Percentiles rank a stretch among this genome's conserved stretches.
These are phyloP conservation scores for Candida neerlandica DNA, from an alignment of 1,139 yeast species.

Conservation along the genomic window DNA sequence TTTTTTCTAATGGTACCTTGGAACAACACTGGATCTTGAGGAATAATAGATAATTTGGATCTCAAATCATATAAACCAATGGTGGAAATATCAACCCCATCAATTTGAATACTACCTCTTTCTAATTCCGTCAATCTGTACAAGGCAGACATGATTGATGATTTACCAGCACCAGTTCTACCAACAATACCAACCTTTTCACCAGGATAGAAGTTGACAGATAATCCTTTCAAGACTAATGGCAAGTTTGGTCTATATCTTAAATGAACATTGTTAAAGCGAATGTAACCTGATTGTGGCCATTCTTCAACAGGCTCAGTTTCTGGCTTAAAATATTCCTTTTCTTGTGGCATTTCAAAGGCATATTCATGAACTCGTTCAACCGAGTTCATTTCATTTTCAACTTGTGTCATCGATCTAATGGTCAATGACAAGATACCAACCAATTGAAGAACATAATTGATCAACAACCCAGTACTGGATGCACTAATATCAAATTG, in stretches of 20 bases:
- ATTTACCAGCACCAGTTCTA: slow-evolving; percentile 91
- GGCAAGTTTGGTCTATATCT: slow-evolving; percentile 88
- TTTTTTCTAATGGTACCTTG: slow-evolving; percentile 66
- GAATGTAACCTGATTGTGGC: slow-evolving; percentile 84
- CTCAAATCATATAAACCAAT: slow-evolving; percentile 62
- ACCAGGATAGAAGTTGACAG: slow-evolving; percentile 74
- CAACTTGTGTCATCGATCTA: slow-evolving; percentile 49
- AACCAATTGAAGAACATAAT: slow-evolving; percentile 47
- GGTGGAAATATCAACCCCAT: slow-evolving; percentile 70
- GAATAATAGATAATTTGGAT: slow-evolving; percentile 66
- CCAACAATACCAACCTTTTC: slow-evolving; percentile 94
- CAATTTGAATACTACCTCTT: slow-evolving; percentile 75
- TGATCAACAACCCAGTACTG: slow-evolving; percentile 46
- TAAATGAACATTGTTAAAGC: slow-evolving; percentile 71
- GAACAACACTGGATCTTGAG: slow-evolving; percentile 79
- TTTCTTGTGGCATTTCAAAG: slow-evolving; percentile 68
- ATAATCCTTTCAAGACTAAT: slow-evolving; percentile 80
- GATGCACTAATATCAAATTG: slow-evolving; percentile 45
- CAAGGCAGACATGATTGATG: slow-evolving; percentile 91
- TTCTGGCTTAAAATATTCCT: slow-evolving; percentile 61
- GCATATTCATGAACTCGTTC: slow-evolving; percentile 49
- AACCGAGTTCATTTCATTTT: slow-evolving; percentile 50
- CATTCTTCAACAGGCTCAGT: slow-evolving; percentile 73
- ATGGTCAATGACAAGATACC: slow-evolving; percentile 45
- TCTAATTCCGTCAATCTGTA: slow-evolving; percentile 90